phyloP scores from a whole-genome alignment of 371 early-diverging fungal species.

The Choanephora cucurbitarum region DNA sequence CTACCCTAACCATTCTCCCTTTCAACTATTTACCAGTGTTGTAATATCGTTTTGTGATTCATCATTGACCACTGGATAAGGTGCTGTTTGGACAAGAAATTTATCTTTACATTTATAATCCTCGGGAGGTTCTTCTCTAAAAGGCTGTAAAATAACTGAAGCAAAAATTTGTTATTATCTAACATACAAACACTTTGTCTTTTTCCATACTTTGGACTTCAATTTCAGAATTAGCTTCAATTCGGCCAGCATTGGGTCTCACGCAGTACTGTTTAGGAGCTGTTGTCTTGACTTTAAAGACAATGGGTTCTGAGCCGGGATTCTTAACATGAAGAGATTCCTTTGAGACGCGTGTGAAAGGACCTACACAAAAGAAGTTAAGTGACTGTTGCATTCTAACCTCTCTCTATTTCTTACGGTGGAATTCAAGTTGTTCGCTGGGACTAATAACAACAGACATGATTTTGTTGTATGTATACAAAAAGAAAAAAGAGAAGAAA shows the following conservation, averaged over 20 bases:
- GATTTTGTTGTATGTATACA: constrained; percentile 2
- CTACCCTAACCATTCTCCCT: not conserved
- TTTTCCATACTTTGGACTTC: constrained; percentile 74
- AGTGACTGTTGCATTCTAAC: not conserved
- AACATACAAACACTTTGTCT: not conserved
- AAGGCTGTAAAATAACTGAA: constrained; percentile 84
- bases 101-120: constrained; percentile 93
- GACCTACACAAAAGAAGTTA: constrained; percentile 51
- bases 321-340: constrained; percentile 72
- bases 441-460: constrained; percentile 66
- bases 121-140: constrained; percentile 79
- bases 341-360: constrained; percentile 70
- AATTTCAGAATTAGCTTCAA: constrained; percentile 72
- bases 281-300: constrained; percentile 98
- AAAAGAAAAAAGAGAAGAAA: not conserved
- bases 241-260: constrained; percentile 90
- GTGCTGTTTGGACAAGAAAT: constrained; percentile 89
- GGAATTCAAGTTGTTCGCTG: constrained; percentile 55
- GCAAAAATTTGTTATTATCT: not conserved
- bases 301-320: constrained; percentile 65
- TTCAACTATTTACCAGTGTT: constrained; percentile 43
- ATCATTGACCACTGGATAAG: constrained; percentile 70
- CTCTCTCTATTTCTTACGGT: constrained; percentile 42
- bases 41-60: constrained; percentile 40
- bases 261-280: constrained; percentile 97